phyloP scores from a whole-genome alignment of 1,284 basidiomycete genomes.

The Leccinum subrobustum region DNA sequence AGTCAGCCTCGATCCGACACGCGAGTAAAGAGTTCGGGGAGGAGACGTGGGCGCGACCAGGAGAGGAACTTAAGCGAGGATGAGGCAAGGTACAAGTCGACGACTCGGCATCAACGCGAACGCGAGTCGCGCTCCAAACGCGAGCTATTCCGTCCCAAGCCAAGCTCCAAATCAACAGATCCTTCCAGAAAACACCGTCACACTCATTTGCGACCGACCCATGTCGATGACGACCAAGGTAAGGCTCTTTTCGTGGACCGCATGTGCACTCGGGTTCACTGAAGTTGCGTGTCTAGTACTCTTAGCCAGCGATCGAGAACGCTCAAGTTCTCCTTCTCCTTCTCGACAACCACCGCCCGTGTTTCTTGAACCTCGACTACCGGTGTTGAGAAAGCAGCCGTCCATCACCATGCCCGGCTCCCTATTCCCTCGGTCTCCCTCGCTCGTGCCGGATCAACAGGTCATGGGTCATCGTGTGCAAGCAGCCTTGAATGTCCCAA shows the following conservation, averaged over 20 bases:
- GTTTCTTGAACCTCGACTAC: constrained; percentile 34
- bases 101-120: constrained; percentile 4
- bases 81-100: constrained; percentile 10
- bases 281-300: constrained; percentile 16
- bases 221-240: constrained; percentile 22
- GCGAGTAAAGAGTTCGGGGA: constrained; percentile 7
- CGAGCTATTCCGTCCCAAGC: constrained; percentile 11
- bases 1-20: constrained; percentile 13
- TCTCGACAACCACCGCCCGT: constrained; percentile 12
- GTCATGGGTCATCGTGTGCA: neutral
- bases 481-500: neutral
- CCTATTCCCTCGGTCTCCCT: constrained; percentile 67
- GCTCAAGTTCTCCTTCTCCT: constrained; percentile 24
- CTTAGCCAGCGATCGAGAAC: constrained; percentile 25
- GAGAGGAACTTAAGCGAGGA: constrained; percentile 18
- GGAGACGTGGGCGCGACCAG: constrained; percentile 6
- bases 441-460: constrained; percentile 51
- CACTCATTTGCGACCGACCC: constrained; percentile 2
- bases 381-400: constrained; percentile 37
- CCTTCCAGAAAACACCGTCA: constrained; percentile 3
- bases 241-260: neutral
- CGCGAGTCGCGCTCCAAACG: constrained; percentile 16
- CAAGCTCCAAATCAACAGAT: constrained; percentile 24
- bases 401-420: constrained; percentile 76
- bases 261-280: neutral